Base-by-base conservation (phyloP, 2,329 filamentous ascomycete species). In the Laburnicola sp. region DNA sequence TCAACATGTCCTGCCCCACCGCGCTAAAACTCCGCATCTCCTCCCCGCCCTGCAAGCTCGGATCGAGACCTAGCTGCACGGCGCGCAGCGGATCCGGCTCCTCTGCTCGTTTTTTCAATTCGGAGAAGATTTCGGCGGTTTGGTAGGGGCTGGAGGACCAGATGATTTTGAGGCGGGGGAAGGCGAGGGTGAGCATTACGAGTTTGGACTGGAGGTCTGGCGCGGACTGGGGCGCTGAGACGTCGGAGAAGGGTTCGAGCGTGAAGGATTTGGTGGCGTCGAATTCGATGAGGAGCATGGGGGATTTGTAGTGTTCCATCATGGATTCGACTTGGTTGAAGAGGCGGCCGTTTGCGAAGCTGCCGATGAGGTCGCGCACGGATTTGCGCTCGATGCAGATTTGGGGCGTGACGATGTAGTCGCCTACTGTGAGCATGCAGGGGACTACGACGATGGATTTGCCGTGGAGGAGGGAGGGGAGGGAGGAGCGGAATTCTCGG, bases 201-300 rank as follows among this genome's bases (percentile, higher is more conserved):
- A 99, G 80, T 73, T 97, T 94, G 56, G 88, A 87, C 71, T 99
- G 94, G 28, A 97, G 80, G 67, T 97, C 94, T 31, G 87, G 87
- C 0, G 84, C 81, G 0, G 55, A 53, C 81, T 7, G 62, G 50
- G 10, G 41, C 58, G 9, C 56, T 61, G 38, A 79, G 70, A 16
- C 16, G 53, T 81, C 78, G 1, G 77, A 74, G 53, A 81, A 81
- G 0, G 78, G 78, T 46, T 80, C 94, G 11, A 99, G 85, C 0
- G 92, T 97, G 73, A 99, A 99, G 3, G 90, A 93, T 72, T 96
- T 97, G 76, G 96, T 93, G 69, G 96, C 89, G 70, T 97, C 92
- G 71, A 99, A 99, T 73, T 99, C 94, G 66, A 99, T 97, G 38
- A 99, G 83, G 5, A 99, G 84, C 83, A 97, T 89, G 0, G 91